Conservation (phyloP, 2,329 filamentous ascomycete genomes). For the Byssochlamys sp. region DNA sequence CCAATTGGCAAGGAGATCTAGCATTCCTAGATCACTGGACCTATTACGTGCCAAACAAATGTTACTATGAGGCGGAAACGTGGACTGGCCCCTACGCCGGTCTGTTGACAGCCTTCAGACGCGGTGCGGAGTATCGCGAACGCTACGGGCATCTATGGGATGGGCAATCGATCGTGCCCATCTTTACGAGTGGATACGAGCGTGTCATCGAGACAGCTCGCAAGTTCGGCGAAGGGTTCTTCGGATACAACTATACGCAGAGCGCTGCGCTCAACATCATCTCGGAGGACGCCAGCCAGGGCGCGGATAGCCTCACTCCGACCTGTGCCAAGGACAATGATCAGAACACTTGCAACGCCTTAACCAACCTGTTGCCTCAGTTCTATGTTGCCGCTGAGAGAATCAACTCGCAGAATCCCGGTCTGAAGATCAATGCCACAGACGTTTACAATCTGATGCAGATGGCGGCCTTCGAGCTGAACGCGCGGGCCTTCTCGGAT, state of each 20-base stretch:
- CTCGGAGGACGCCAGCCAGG: conserved; percentile 11
- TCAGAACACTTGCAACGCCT: conserved; percentile 6
- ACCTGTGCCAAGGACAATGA: conserved; percentile 8
- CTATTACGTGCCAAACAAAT: conserved; percentile 12
- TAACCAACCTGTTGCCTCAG: conserved; percentile 5
- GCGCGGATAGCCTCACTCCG: conserved; percentile 14
- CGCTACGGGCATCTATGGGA: conserved; percentile 14
- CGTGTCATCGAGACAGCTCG: conserved; percentile 14
- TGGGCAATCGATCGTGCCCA: conserved; percentile 6
- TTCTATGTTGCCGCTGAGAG: conserved; percentile 12
- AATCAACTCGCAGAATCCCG: conserved; percentile 13
- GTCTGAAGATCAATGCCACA: conserved; percentile 10
- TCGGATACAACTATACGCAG: conserved; percentile 14
- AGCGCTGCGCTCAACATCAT: conserved; percentile 15
- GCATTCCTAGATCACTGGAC: conserved; percentile 13
- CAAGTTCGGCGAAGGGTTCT: conserved; percentile 15
- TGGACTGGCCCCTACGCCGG: conserved; percentile 12
- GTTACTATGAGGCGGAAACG: conserved; percentile 12
- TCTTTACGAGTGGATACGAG: conserved; percentile 12
- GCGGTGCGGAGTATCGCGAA: conserved; percentile 11
- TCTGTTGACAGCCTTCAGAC: conserved; percentile 8
- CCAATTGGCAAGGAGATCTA: conserved; percentile 9
- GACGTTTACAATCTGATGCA: conserved; percentile 14
- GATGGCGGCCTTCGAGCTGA: conserved; percentile 14
- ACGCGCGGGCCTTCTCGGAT: conserved; percentile 10